Conservation (phyloP, 768 basidiomycete species). For the Leccinum broughii region DNA sequence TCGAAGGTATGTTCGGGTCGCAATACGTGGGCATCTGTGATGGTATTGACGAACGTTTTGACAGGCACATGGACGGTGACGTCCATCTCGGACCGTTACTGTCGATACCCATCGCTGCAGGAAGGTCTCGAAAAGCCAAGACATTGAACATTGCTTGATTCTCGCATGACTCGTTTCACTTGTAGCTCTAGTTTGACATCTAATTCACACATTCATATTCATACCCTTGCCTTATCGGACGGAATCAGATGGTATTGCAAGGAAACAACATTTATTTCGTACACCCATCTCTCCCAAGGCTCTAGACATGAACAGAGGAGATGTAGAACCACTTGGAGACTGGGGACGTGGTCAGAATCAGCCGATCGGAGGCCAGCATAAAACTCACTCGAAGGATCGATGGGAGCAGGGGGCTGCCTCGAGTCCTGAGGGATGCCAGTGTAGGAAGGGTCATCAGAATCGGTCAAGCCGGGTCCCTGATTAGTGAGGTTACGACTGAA, state of each 20-base stretch:
- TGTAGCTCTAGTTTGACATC: conserved; percentile 25
- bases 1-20: conserved; percentile 67
- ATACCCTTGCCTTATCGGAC: background rate
- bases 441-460: conserved; percentile 63
- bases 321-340: conserved; percentile 96
- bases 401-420: conserved; percentile 79
- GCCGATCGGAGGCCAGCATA: background rate
- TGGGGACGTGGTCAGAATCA: conserved; percentile 31
- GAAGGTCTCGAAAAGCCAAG: conserved; percentile 44
- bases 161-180: conserved; percentile 26
- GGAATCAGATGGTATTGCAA: conserved; percentile 5
- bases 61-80: conserved; percentile 91
- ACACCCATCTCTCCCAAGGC: background rate
- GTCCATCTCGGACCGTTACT: conserved; percentile 86
- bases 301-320: conserved; percentile 79
- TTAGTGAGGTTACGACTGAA: conserved; percentile 79
- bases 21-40: background rate
- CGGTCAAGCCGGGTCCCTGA: conserved; percentile 65
- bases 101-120: conserved; percentile 79
- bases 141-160: conserved; percentile 14
- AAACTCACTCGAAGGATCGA: conserved; percentile 84
- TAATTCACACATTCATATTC: conserved; percentile 3
- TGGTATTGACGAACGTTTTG: conserved; percentile 6
- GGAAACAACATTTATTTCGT: conserved; percentile 1
- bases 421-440: conserved; percentile 72